A percentile compares a stretch with the other conserved stretches of the same genome.
Conservation (phyloP, 2,329 filamentous ascomycete species). For the Ophiostoma tasmaniense region DNA sequence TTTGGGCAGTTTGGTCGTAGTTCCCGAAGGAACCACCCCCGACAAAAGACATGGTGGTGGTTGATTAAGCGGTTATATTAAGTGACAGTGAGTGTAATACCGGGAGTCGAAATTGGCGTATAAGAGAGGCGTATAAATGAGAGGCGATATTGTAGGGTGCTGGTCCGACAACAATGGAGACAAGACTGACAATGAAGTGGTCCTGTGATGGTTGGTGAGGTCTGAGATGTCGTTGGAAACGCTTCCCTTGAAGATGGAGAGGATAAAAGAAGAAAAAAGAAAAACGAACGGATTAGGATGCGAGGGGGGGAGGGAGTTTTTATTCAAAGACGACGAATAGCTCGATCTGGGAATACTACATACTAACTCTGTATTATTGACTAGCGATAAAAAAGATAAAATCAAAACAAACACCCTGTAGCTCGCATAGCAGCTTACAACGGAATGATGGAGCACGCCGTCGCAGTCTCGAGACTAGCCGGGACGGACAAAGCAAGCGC, state of each 20-base stretch:
- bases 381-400: not conserved
- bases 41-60: constrained; percentile 34
- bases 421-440: not conserved
- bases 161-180: not conserved
- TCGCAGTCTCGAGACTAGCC: not conserved
- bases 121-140: not conserved
- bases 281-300: not conserved
- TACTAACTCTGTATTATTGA: not conserved
- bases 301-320: not conserved
- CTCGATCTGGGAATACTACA: not conserved
- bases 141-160: not conserved
- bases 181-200: constrained; percentile 4
- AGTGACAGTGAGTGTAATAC: not conserved
- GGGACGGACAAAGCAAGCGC: not conserved
- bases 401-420: not conserved
- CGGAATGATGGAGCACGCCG: not conserved
- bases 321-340: not conserved
- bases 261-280: not conserved
- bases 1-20: constrained; percentile 41
- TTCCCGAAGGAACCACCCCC: constrained; percentile 36
- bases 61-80: not conserved
- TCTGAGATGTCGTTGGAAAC: not conserved
- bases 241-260: not conserved
- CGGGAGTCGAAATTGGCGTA: not conserved
- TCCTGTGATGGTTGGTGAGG: not conserved